A percentile compares a stretch with the other conserved stretches of the same genome.
phyloP scores from a whole-genome alignment of 768 basidiomycete species.

The Collybiopsis luxurians region DNA sequence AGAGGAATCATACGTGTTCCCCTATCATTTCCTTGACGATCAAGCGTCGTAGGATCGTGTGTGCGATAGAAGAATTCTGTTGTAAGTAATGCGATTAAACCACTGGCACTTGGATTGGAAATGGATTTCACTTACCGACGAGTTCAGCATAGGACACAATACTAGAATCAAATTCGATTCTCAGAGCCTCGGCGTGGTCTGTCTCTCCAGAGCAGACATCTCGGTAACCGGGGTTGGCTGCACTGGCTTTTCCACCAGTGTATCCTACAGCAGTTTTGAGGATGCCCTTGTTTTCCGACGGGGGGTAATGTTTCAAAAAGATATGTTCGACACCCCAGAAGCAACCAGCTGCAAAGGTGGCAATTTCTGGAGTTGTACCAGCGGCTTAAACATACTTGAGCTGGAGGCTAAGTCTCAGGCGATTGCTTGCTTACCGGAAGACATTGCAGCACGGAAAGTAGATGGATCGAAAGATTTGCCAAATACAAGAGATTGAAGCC shows the following conservation, averaged over 20 bases:
- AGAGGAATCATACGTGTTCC: slow-evolving; percentile 65
- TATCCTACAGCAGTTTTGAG: slow-evolving; percentile 76
- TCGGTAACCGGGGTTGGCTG: slow-evolving; percentile 60
- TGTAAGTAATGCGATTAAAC: no score
- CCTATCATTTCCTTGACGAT: slow-evolving; percentile 73
- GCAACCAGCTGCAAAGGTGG: slow-evolving; percentile 60
- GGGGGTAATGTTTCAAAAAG: slow-evolving; percentile 76
- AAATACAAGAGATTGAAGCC: slow-evolving; percentile 19
- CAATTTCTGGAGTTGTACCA: slow-evolving; percentile 28
- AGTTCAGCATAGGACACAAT: slow-evolving; percentile 81
- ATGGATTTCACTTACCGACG: slow-evolving; percentile 58
- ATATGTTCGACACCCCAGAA: slow-evolving; percentile 90
- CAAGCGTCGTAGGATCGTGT: slow-evolving; percentile 85
- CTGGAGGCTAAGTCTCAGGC: background rate
- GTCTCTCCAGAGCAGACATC: slow-evolving; percentile 81
- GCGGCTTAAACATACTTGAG: background rate
- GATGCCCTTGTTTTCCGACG: slow-evolving; percentile 69
- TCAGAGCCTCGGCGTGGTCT: slow-evolving; percentile 85
- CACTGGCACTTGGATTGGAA: background rate
- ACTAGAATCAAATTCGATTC: slow-evolving; percentile 81
- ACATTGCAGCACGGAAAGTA: slow-evolving; percentile 38
- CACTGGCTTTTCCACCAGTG: slow-evolving; percentile 63
- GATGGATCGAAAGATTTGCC: slow-evolving; percentile 32
- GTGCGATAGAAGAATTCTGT: slow-evolving; percentile 93
- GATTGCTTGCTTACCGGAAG: slow-evolving; percentile 27